Evolutionary conservation across 805 yeast genomes (phyloP).

Genomic region (Metschnikowia proteae): DNA sequence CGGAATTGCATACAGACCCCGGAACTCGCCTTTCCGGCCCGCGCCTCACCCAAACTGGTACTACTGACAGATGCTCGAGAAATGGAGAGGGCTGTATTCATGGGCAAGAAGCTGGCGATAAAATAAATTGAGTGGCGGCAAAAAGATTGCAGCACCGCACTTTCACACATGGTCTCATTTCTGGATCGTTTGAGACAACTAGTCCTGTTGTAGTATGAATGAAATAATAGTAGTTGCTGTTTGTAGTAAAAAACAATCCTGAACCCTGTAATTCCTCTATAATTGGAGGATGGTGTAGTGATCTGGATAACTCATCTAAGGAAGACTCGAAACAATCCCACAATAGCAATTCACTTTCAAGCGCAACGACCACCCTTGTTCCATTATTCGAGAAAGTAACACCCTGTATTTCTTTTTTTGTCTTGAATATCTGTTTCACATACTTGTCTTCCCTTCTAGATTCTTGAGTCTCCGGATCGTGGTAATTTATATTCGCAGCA

Average conservation of each 20-base stretch:
- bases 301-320: constrained; percentile 25
- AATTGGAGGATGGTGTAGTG: constrained; percentile 18
- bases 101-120: no score
- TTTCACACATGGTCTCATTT: constrained; percentile 23
- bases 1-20: no score
- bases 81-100: no score
- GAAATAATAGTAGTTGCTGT: constrained; percentile 6
- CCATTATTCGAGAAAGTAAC: constrained; percentile 20
- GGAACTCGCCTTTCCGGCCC: no score
- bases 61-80: no score
- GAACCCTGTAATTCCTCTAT: not conserved
- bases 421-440: constrained; percentile 26
- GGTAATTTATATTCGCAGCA: constrained; percentile 26
- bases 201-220: constrained; percentile 14
- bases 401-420: constrained; percentile 15
- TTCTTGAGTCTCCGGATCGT: constrained; percentile 23
- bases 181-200: constrained; percentile 30
- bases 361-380: constrained; percentile 24
- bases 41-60: no score
- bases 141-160: no score
- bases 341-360: constrained; percentile 16
- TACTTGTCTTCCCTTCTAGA: constrained; percentile 37
- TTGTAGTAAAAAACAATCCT: not conserved
- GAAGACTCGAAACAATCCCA: constrained; percentile 37
- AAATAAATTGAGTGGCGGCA: no score